Percentiles rank a stretch among this genome's conserved stretches.
These are phyloP conservation scores for Carex cristatella DNA, from an alignment of 176 grass and related monocot genomes.

Conservation along the genomic window DNA sequence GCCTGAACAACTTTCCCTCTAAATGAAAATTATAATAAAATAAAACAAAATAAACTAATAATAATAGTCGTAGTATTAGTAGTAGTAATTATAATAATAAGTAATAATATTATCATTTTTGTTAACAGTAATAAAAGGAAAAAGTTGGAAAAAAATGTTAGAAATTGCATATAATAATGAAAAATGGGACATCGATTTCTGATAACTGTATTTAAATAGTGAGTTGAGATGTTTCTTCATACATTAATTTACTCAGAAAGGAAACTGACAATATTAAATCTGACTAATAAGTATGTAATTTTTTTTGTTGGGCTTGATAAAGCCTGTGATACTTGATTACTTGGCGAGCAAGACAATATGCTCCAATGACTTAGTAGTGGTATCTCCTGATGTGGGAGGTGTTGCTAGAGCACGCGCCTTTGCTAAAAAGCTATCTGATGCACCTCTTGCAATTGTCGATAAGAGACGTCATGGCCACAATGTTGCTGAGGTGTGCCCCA, in stretches of 20 bases:
- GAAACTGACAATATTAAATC: not conserved
- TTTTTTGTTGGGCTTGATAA: constrained; percentile 26
- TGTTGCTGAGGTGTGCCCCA: constrained; percentile 65
- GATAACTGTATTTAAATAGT: not conserved
- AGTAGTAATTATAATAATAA: not conserved
- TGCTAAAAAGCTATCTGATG: constrained; percentile 94
- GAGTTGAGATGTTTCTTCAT: not conserved
- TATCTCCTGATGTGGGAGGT: constrained; percentile 94
- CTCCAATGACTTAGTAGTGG: constrained; percentile 85
- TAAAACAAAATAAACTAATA: not conserved
- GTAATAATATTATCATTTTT: not conserved
- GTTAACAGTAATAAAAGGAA: not conserved
- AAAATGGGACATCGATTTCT: not conserved
- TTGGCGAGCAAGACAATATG: constrained; percentile 86
- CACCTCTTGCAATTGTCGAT: constrained; percentile 95
- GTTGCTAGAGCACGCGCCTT: constrained; percentile 89
- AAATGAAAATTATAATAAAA: not conserved
- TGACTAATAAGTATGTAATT: not conserved
- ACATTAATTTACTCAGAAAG: not conserved
- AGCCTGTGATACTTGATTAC: constrained; percentile 99
- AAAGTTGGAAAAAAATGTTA: not conserved
- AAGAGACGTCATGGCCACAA: constrained; percentile 98
- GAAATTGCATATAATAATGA: constrained; percentile 3
- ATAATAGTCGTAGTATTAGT: constrained; percentile 6
- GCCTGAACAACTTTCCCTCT: not conserved